Evolutionary conservation across 176 grass and related monocot genomes (phyloP), one percentile per base, ranked within the genome.

Genomic region (Rhynchospora tenuis): DNA sequence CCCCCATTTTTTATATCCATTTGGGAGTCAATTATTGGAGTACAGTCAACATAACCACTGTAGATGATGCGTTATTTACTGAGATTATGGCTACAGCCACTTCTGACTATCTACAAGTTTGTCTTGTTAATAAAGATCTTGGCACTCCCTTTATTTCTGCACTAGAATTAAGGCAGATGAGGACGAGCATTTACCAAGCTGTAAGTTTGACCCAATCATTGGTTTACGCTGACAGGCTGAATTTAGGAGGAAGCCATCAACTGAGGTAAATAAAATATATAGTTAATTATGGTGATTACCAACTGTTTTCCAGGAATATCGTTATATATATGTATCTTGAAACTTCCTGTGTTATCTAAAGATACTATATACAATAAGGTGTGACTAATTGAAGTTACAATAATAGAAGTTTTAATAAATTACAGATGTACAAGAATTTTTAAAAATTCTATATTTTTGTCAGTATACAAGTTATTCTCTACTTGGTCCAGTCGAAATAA

Each of bases 91-190:
- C 73, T 67, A 62, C 85, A 9, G 83, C 91, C 73, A 80, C 83
- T 59, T 12, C 54, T 28, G 78, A 88, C 67, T 90, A 79, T 68
- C 55, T 92, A 75, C 78, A 85, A 75, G 85, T 88, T 59, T 92
- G 91, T 65, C 54, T 92, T 57, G 88, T 88, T 6, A 83, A 84
- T 29, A 89, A 47, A 63, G 85, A 77, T 17, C 59, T 7, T 9
- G 90, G 88, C 13, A 81, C 78, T 83, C 87, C 90, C 17, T 89
- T 89, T 63, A 92, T 92, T 19, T 92, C 90, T 60, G 57, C 81
- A 9, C 45, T 92, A 46, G 87, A 87, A 24, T 77, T 89, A 60
- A 92, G 90, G 69, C 82, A 61, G 42, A 38, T 92, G 10, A 59
- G 33, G 83, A 46, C 5, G 47, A 28, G 0, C 56, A 47, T 92